A percentile compares a stretch with the other conserved stretches of the same genome.
Evolutionary conservation across 1,284 basidiomycete genomes (phyloP).

Genomic region (Malassezia cuniculi): DNA sequence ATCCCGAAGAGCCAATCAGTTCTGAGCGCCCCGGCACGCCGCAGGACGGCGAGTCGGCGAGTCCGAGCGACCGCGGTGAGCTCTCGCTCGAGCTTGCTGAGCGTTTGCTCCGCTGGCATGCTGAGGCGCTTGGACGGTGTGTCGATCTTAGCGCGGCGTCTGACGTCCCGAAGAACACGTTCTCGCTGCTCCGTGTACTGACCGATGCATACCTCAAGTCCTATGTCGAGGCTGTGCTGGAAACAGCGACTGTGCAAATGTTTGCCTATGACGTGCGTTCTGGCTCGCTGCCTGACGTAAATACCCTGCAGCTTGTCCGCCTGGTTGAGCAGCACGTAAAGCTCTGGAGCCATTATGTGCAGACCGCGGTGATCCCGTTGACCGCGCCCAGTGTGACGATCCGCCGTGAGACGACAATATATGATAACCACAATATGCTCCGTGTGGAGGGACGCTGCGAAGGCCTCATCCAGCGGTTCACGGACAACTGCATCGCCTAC

Average conservation of each 20-base stretch:
- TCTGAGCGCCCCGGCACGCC: constrained; percentile 8
- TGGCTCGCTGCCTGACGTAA: constrained; percentile 49
- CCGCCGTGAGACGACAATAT: constrained; percentile 81
- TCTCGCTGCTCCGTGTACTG: constrained; percentile 70
- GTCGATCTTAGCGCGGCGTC: constrained; percentile 34
- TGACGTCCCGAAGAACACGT: constrained; percentile 65
- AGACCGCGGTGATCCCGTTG: constrained; percentile 77
- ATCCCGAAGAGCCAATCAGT: not conserved
- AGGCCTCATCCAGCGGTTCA: constrained; percentile 64
- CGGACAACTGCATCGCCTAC: constrained; percentile 53
- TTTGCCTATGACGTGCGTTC: constrained; percentile 54
- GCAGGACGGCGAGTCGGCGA: not conserved
- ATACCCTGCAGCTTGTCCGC: constrained; percentile 51
- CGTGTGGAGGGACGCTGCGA: constrained; percentile 79
- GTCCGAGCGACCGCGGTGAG: constrained; percentile 19
- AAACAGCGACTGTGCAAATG: constrained; percentile 63
- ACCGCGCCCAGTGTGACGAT: constrained; percentile 72
- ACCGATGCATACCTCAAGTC: constrained; percentile 72
- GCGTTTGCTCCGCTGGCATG: constrained; percentile 42
- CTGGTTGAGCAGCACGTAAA: constrained; percentile 79
- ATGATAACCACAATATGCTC: constrained; percentile 78
- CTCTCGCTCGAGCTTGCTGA: constrained; percentile 34
- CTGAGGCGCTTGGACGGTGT: constrained; percentile 42
- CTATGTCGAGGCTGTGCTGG: constrained; percentile 80
- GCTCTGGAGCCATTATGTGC: constrained; percentile 92